A percentile compares a stretch with the other conserved stretches of the same genome.
Evolutionary conservation across 2,329 filamentous ascomycete species (phyloP).

Genomic region (Botrytis sinoallii): DNA sequence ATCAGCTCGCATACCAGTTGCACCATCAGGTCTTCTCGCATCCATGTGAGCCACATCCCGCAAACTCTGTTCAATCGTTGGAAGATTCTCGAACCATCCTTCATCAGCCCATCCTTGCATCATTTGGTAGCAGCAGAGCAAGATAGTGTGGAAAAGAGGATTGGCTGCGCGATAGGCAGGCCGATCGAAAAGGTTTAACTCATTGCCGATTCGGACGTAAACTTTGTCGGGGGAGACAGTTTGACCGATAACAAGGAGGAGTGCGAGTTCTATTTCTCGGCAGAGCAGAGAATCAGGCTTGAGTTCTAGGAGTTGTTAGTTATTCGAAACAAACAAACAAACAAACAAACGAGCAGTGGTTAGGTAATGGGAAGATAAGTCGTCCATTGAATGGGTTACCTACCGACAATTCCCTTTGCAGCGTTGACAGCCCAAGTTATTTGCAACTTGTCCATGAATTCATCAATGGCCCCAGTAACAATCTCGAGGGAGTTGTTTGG

Average conservation of each 20-base stretch:
- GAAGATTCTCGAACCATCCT: not conserved
- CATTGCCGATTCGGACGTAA: not conserved
- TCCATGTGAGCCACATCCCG: not conserved
- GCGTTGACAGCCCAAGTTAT: not conserved
- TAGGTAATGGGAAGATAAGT: no score
- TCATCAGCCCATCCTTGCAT: not conserved
- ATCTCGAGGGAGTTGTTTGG: not conserved
- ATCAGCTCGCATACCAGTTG: not conserved
- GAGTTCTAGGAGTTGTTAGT: not conserved
- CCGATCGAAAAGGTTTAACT: not conserved
- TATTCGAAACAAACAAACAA: not conserved
- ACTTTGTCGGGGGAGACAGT: not conserved
- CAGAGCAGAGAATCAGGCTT: not conserved
- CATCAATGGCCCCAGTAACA: not conserved
- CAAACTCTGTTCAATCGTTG: not conserved
- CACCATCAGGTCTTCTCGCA: not conserved
- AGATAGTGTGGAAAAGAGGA: not conserved
- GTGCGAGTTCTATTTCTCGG: not conserved
- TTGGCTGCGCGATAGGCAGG: not conserved
- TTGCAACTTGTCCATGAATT: not conserved
- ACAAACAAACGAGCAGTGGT: rapidly evolving
- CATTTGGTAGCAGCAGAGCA: not conserved
- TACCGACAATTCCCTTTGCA: not conserved
- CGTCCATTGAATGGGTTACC: not conserved
- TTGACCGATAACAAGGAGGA: not conserved